A percentile compares a stretch with the other conserved stretches of the same genome.
Conservation (phyloP, 306 rosid species). For the Geum urbanum region DNA sequence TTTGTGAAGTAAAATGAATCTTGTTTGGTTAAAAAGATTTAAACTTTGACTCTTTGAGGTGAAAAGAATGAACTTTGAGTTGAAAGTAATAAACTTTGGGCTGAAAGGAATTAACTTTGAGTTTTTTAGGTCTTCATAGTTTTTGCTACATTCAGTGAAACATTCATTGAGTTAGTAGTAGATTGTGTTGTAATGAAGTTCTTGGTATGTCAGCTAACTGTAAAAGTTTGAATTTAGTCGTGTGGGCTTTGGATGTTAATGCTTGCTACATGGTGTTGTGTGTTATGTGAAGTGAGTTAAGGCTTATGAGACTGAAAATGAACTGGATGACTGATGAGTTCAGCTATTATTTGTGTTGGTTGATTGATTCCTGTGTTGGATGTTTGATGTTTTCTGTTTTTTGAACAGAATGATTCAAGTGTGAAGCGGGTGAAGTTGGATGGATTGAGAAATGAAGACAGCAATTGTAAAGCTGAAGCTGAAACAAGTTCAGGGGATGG, state of each 20-base stretch:
- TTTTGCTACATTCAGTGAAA: neutral
- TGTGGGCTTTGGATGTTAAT: too few relatives aligned
- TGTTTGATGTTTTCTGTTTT: neutral
- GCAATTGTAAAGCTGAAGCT: constrained; percentile 33
- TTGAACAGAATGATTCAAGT: constrained; percentile 40
- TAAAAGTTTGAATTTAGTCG: neutral
- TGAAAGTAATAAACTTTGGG: too few relatives aligned
- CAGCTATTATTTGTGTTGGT: neutral
- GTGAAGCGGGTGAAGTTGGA: constrained; percentile 50
- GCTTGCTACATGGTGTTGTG: too few relatives aligned
- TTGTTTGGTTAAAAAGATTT: neutral
- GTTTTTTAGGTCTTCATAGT: constrained; percentile 1
- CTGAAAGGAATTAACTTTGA: neutral
- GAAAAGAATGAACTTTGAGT: constrained; percentile 5
- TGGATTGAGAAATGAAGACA: constrained; percentile 36
- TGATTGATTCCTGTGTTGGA: neutral
- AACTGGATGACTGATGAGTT: neutral
- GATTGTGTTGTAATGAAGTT: neutral
- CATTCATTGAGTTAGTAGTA: neutral
- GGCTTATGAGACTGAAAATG: neutral
- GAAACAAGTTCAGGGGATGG: constrained; percentile 48
- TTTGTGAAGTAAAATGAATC: neutral
- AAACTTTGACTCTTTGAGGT: neutral
- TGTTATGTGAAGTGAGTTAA: neutral
- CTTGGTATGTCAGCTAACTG: neutral